These are phyloP conservation scores for Metschnikowia chrysomelidarum DNA, from an alignment of 805 yeast species.

Conservation along the genomic window DNA sequence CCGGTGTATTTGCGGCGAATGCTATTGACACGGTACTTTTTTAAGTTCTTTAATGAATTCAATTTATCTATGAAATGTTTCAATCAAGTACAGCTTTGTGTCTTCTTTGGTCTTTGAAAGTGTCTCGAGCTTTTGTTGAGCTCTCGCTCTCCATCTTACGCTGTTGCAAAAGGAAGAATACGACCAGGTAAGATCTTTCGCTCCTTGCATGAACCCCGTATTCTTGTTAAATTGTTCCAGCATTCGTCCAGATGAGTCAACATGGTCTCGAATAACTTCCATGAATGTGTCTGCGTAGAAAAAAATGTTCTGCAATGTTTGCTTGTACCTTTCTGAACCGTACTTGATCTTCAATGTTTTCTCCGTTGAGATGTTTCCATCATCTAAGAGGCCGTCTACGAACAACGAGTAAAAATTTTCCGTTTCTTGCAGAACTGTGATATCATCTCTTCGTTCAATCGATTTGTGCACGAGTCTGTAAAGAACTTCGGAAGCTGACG, in stretches of 20 bases:
- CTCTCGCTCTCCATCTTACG: conserved; percentile 57
- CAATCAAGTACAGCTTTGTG: no score
- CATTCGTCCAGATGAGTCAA: conserved; percentile 64
- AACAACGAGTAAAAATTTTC: conserved; percentile 34
- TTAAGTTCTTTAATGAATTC: no score
- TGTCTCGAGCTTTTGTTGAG: conserved; percentile 13
- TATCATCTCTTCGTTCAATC: conserved; percentile 37
- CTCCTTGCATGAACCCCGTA: conserved; percentile 87
- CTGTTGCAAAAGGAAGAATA: conserved; percentile 76
- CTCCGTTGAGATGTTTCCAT: conserved; percentile 13
- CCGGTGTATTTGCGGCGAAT: no score
- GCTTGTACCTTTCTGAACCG: conserved; percentile 44
- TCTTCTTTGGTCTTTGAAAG: background rate
- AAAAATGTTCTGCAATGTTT: conserved; percentile 46
- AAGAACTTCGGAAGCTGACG: conserved; percentile 63
- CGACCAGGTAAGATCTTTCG: conserved; percentile 86
- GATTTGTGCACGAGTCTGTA: conserved; percentile 53
- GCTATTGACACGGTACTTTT: no score
- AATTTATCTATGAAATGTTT: no score
- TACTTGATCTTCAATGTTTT: conserved; percentile 25
- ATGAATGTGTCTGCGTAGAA: conserved; percentile 67
- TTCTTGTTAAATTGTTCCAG: conserved; percentile 85
- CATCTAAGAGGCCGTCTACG: conserved; percentile 19
- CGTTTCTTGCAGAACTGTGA: conserved; percentile 36
- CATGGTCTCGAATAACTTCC: conserved; percentile 56